Evolutionary conservation across 768 basidiomycete genomes (phyloP).

Genomic region (Tulasnella sp.): DNA sequence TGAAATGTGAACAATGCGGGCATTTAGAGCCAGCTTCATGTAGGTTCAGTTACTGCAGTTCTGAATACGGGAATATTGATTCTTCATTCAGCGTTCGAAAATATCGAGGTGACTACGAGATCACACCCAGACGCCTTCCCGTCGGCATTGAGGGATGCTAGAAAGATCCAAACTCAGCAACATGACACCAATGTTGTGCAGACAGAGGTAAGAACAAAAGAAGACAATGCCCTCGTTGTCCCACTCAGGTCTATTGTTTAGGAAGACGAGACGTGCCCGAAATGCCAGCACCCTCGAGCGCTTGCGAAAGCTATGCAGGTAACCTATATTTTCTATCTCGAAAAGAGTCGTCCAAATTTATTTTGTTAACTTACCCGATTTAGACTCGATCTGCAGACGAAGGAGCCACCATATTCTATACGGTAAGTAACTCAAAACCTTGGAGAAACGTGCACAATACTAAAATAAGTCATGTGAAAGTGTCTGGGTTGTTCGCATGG

Average conservation of each 20-base stretch:
- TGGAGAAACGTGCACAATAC: constrained; percentile 4
- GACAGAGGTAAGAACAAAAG: constrained; percentile 40
- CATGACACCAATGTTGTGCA: constrained; percentile 57
- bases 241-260: constrained; percentile 28
- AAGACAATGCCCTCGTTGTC: neutral
- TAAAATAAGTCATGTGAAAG: constrained; percentile 27
- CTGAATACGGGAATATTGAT: neutral
- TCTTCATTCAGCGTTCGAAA: constrained; percentile 62
- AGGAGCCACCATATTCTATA: constrained; percentile 88
- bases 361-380: neutral
- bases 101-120: constrained; percentile 74
- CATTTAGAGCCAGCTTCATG: constrained; percentile 80
- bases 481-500: constrained; percentile 64
- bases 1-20: constrained; percentile 79
- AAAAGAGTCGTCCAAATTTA: neutral
- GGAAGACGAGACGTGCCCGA: constrained; percentile 84
- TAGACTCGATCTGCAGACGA: constrained; percentile 86
- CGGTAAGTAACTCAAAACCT: constrained; percentile 37
- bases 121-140: constrained; percentile 95
- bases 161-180: constrained; percentile 76
- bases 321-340: neutral
- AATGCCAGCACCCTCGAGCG: constrained; percentile 72
- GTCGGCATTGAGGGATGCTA: constrained; percentile 68
- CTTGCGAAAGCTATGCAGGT: constrained; percentile 74
- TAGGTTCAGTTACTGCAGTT: constrained; percentile 33